phyloP scores from a whole-genome alignment of 306 rosid genomes.

The Gynostemma pentaphyllum region DNA sequence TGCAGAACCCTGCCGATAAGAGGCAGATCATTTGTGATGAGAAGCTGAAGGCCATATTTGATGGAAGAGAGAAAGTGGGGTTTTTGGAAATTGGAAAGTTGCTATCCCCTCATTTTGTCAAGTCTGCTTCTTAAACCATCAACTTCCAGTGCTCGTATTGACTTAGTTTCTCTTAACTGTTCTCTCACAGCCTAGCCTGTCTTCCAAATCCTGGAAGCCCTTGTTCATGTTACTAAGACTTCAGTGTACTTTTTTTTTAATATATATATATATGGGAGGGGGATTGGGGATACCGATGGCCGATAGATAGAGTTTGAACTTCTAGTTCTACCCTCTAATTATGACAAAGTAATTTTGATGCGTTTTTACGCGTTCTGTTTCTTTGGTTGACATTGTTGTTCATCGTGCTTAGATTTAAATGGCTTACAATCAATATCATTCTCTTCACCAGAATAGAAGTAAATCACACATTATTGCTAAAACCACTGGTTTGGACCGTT shows the following conservation, averaged over 20 bases:
- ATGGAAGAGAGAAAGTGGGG: slow-evolving; percentile 46
- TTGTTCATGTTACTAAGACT: neutral
- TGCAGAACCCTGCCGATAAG: slow-evolving; percentile 58
- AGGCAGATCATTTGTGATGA: slow-evolving; percentile 53
- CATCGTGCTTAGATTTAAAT: neutral
- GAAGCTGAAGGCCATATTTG: slow-evolving; percentile 55
- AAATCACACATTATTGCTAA: neutral
- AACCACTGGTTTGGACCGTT: no score
- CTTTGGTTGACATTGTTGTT: neutral
- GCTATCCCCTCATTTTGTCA: slow-evolving; percentile 43
- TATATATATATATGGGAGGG: no score
- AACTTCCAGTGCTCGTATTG: neutral
- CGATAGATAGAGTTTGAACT: no score
- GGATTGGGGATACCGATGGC: no score
- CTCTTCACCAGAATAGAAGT: neutral
- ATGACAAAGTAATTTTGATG: no score
- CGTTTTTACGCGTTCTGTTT: no score
- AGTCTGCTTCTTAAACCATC: slow-evolving; percentile 15
- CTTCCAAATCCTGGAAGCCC: neutral
- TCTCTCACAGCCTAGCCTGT: neutral
- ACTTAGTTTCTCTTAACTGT: neutral
- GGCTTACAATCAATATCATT: neutral
- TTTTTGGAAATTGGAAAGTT: slow-evolving; percentile 41
- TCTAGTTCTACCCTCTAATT: no score
- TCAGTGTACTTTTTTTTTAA: neutral